Evolutionary conservation across 169 alveolate species (phyloP), one percentile per base, ranked within the genome.

Genomic region (Perkinsus chesapeaki): DNA sequence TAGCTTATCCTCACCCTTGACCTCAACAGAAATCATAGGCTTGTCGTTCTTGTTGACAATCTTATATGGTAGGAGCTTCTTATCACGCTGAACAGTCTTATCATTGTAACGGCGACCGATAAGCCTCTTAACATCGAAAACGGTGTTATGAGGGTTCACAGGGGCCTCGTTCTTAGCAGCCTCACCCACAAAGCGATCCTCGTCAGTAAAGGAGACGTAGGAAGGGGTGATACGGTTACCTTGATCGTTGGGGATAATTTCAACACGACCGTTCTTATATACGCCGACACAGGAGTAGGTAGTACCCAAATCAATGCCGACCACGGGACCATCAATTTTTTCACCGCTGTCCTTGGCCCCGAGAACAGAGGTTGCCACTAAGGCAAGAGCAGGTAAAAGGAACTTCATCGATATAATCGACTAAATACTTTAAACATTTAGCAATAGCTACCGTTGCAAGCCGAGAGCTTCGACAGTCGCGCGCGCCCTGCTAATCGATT

Each of bases 151-250:
- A 36, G 99, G 99, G 94, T 97, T 96, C 93, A 98, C 96, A 38
- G 99, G 98, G 16, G 99, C 99, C 96, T 99, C 98, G 94, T 98
- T 98, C 96, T 99, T 99, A 3, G 99, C 99, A 73, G 99, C 98
- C 93, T 98, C 99, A 31, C 99, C 99, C 47, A 99, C 97, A 39
- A 98, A 95, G 92, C 99, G 96, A 43, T 98, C 99, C 91, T 98
- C 99, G 39, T 98, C 99, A 43, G 99, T 98, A 96, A 98, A 99
- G 38, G 99, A 99, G n/a, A 99, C 99, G 94, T 98, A 98, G 48
- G 99, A 98, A 38, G 99, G 99, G 36, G 99, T 98, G 94, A 98
- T 98, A 95, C 99, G 97, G 96, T 98, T 98, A 73, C 99, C 98
- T 93, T 98, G 98, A 92, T 99, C 98, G 95, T 99, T 99, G 92